phyloP scores from a whole-genome alignment of 805 yeast species.

The Metschnikowia picachoensis region DNA sequence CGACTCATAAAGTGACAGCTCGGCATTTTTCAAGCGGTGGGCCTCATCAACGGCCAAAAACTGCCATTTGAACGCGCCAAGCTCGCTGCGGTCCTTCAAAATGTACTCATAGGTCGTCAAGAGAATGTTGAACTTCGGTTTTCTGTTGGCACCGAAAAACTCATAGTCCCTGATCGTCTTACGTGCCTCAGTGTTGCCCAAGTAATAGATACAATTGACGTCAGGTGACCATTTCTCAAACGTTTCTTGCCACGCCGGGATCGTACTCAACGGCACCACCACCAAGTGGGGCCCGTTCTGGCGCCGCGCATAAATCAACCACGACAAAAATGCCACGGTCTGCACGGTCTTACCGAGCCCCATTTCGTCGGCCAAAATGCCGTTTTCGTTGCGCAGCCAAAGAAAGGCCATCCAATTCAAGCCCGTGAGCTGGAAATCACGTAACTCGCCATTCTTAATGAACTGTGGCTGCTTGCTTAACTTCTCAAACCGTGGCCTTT shows the following conservation, averaged over 20 bases:
- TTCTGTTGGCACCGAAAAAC: conserved; percentile 59
- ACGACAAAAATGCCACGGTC: conserved; percentile 88
- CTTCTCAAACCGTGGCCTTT: conserved; percentile 87
- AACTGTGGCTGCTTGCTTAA: conserved; percentile 81
- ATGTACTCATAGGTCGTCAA: conserved; percentile 96
- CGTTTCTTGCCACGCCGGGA: conserved; percentile 99
- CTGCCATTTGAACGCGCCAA: conserved; percentile 89
- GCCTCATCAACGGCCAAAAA: conserved; percentile 98
- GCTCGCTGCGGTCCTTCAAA: conserved; percentile 76
- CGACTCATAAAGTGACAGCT: conserved; percentile 87
- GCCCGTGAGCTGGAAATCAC: conserved; percentile 98
- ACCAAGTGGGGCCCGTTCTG: conserved; percentile 97
- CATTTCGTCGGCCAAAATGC: conserved; percentile 98
- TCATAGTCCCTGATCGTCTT: conserved; percentile 79
- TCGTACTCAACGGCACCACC: conserved; percentile 93
- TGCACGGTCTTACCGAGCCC: conserved; percentile 98
- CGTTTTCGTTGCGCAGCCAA: conserved; percentile 97
- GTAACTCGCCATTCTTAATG: conserved; percentile 83
- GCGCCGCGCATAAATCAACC: conserved; percentile 92
- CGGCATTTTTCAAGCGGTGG: conserved; percentile 91
- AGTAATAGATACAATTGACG: conserved; percentile 83
- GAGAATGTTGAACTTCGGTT: conserved; percentile 86
- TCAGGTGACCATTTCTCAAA: conserved; percentile 98
- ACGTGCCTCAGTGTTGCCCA: conserved; percentile 89
- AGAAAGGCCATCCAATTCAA: conserved; percentile 99